Evolutionary conservation across 2,329 filamentous ascomycete genomes (phyloP).

Genomic region (Pestalotiopsis sp.): DNA sequence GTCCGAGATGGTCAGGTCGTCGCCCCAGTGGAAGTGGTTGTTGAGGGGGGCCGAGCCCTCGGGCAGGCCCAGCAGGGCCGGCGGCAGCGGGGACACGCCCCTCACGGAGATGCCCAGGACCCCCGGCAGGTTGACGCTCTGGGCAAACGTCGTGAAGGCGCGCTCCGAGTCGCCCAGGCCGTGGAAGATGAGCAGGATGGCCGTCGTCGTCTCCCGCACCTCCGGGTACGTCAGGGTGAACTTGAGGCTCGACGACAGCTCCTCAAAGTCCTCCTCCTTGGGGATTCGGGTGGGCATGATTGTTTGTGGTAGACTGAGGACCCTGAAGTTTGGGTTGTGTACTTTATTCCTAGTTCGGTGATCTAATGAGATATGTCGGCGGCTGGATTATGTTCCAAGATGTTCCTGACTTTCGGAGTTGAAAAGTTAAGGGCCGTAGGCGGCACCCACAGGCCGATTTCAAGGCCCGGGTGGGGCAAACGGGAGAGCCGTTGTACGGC

Average conservation of each 20-base stretch:
- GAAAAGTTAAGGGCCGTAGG: not conserved
- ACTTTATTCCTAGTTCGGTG: not conserved
- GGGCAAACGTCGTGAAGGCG: constrained; percentile 71
- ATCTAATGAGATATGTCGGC: not conserved
- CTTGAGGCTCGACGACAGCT: constrained; percentile 44
- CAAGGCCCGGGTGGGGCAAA: not conserved
- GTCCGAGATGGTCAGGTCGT: constrained; percentile 61
- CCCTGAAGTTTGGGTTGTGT: not conserved
- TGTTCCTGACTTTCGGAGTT: not conserved
- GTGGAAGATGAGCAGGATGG: constrained; percentile 81
- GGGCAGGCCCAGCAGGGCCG: constrained; percentile 59
- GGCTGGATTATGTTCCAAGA: not conserved
- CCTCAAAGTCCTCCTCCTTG: constrained; percentile 51
- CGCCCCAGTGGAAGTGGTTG: constrained; percentile 65
- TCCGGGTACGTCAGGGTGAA: constrained; percentile 52
- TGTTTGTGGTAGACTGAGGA: not conserved
- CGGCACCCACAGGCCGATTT: not conserved
- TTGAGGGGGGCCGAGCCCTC: constrained; percentile 24
- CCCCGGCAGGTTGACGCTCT: constrained; percentile 73
- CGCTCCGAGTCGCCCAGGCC: constrained; percentile 77
- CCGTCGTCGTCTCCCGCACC: constrained; percentile 65
- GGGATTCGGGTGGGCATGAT: constrained; percentile 50
- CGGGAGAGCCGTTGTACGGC: not conserved
- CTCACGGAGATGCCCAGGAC: constrained; percentile 76
- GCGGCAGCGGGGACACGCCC: constrained; percentile 70